A percentile compares a stretch with the other conserved stretches of the same genome.
Evolutionary conservation across 176 grass and related monocot species (phyloP).

Genomic region (Zea luxurians): DNA sequence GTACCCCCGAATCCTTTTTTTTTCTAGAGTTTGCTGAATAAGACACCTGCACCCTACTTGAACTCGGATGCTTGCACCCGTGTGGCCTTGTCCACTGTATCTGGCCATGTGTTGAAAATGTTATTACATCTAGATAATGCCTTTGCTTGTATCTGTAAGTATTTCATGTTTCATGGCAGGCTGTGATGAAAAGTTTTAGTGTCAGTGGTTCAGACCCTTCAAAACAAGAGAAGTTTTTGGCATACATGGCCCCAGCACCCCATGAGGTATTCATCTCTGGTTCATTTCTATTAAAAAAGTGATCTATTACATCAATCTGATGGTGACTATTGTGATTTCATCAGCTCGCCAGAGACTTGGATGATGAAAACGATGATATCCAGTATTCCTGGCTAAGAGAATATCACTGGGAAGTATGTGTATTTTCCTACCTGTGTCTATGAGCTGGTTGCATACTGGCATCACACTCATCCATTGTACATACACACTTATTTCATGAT

Average conservation of each 20-base stretch:
- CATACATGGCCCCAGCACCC: conserved; percentile 85
- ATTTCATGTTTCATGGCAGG: conserved; percentile 49
- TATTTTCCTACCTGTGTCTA: conserved; percentile 16
- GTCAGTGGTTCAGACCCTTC: conserved; percentile 73
- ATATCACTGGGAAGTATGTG: conserved; percentile 96
- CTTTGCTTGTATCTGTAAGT: conserved; percentile 21
- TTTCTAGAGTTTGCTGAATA: conserved; percentile 1
- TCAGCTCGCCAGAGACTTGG: conserved; percentile 72
- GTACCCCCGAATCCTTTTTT: not conserved
- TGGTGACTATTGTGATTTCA: conserved; percentile 37
- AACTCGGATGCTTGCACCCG: not conserved
- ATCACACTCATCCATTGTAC: conserved; percentile 19
- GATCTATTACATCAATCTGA: conserved; percentile 18
- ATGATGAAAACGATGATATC: conserved; percentile 71
- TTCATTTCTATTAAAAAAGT: conserved; percentile 19
- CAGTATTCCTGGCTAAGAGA: conserved; percentile 88
- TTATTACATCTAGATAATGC: conserved; percentile 21
- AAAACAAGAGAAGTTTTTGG: conserved; percentile 86
- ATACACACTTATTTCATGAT: conserved; percentile 36
- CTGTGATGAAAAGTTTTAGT: conserved; percentile 96
- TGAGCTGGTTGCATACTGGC: not conserved
- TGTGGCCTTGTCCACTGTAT: not conserved
- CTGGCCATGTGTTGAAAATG: not conserved
- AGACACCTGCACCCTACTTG: not conserved
- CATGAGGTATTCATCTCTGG: conserved; percentile 63